Conservation (phyloP, 129 eudicot genomes). For the Deinandra increscens region DNA sequence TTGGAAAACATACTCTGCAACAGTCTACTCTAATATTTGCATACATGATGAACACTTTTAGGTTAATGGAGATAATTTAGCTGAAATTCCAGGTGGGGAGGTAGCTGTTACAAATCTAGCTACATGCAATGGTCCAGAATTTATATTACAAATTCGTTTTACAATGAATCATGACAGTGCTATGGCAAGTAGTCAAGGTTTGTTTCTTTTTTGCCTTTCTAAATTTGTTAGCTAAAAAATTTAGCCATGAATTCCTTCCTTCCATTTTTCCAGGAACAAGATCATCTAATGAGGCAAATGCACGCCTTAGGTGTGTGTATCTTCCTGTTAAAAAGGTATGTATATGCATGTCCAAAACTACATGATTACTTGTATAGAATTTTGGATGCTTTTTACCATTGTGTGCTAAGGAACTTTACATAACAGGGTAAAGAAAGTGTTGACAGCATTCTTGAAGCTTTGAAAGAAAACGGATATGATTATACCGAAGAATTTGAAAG, state of each 20-base stretch:
- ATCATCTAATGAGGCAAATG: conserved; percentile 57
- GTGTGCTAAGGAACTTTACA: conserved; percentile 7
- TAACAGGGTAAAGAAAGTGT: conserved; percentile 74
- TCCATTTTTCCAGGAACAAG: conserved; percentile 40
- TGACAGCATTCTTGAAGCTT: conserved; percentile 44
- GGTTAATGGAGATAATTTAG: conserved; percentile 75
- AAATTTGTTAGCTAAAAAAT: background rate
- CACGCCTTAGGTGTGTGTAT: conserved; percentile 69
- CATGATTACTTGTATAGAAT: background rate
- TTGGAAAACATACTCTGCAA: background rate
- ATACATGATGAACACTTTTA: conserved; percentile 23
- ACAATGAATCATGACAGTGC: conserved; percentile 28
- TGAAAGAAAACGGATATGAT: conserved; percentile 48
- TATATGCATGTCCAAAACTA: background rate
- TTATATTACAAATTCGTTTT: conserved; percentile 56
- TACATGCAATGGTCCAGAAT: conserved; percentile 83
- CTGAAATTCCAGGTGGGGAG: conserved; percentile 71
- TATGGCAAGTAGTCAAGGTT: conserved; percentile 39
- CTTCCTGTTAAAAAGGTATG: conserved; percentile 61
- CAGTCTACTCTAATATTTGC: conserved; percentile 5
- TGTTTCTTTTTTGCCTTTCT: background rate
- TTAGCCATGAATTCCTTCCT: background rate
- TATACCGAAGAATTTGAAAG: conserved; percentile 47
- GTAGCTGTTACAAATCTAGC: conserved; percentile 63
- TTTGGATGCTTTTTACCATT: background rate